Evolutionary conservation across 1,284 basidiomycete species (phyloP).

Genomic region (Coriolopsis trogii): DNA sequence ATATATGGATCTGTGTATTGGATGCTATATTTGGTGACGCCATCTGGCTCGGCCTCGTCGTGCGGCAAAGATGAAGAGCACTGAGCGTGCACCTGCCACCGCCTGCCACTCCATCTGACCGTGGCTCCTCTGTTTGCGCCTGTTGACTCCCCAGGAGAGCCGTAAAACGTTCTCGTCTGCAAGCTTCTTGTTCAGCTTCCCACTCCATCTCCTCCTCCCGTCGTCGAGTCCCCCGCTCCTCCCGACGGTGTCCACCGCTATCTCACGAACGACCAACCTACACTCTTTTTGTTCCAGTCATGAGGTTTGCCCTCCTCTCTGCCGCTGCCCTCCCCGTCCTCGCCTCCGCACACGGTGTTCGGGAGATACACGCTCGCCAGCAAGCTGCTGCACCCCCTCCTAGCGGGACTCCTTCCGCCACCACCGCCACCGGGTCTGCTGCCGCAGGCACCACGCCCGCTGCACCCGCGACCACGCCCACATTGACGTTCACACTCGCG

Average conservation of each 20-base stretch:
- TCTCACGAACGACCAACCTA: conserved; percentile 5
- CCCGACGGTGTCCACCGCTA: conserved; percentile 14
- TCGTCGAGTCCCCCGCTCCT: conserved; percentile 10
- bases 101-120: no score
- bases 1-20: conserved; percentile 19
- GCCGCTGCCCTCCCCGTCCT: conserved; percentile 36
- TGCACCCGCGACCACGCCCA: conserved; percentile 16
- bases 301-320: conserved; percentile 39
- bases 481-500: conserved; percentile 43
- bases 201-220: conserved; percentile 5
- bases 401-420: conserved; percentile 7
- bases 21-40: conserved; percentile 18
- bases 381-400: conserved; percentile 29
- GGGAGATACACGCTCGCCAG: conserved; percentile 31
- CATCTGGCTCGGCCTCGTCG: background rate
- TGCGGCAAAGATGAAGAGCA: background rate
- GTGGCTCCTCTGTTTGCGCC: conserved; percentile 6
- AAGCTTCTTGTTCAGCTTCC: conserved; percentile 4
- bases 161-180: background rate
- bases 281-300: conserved; percentile 32
- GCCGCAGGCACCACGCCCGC: conserved; percentile 16
- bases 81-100: no score
- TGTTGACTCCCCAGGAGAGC: conserved; percentile 2
- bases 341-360: conserved; percentile 32
- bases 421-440: conserved; percentile 3